These are phyloP conservation scores for Blastocystis sp. DNA, from an alignment of 352 stramenopile genomes.

Conservation along the genomic window DNA sequence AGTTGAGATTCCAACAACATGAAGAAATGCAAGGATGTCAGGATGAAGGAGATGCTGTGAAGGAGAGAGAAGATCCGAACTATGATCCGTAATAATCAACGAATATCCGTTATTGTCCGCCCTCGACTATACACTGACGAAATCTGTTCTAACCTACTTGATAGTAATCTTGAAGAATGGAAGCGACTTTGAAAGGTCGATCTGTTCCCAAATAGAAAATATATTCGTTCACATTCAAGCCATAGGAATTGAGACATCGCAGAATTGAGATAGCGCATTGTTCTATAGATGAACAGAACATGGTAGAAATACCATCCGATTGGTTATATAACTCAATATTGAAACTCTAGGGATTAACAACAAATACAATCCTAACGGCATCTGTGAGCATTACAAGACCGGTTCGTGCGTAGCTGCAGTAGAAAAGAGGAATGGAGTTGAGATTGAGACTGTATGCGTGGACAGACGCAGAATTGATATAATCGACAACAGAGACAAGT, in stretches of 20 bases:
- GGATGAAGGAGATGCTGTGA: background rate
- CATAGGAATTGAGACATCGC: background rate
- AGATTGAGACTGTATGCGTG: background rate
- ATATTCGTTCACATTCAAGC: constrained; percentile 42
- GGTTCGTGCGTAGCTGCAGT: background rate
- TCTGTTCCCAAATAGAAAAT: constrained; percentile 30
- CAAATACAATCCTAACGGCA: background rate
- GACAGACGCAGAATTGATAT: background rate
- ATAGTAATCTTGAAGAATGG: background rate
- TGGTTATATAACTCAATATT: background rate
- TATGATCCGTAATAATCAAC: constrained; percentile 31
- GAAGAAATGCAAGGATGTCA: constrained; percentile 33
- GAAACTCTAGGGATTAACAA: background rate
- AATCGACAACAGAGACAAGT: background rate
- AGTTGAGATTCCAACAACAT: background rate
- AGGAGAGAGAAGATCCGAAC: constrained; percentile 1
- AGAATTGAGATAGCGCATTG: constrained; percentile 24
- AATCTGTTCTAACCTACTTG: background rate
- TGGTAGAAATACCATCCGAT: background rate
- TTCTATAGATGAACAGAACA: background rate
- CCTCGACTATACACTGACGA: background rate
- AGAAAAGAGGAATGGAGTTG: constrained; percentile 48
- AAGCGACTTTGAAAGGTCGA: background rate
- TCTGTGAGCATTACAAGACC: background rate
- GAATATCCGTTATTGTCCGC: constrained; percentile 45